phyloP scores from a whole-genome alignment of 2,329 filamentous ascomycete genomes.

The Monosporascus sp. region DNA sequence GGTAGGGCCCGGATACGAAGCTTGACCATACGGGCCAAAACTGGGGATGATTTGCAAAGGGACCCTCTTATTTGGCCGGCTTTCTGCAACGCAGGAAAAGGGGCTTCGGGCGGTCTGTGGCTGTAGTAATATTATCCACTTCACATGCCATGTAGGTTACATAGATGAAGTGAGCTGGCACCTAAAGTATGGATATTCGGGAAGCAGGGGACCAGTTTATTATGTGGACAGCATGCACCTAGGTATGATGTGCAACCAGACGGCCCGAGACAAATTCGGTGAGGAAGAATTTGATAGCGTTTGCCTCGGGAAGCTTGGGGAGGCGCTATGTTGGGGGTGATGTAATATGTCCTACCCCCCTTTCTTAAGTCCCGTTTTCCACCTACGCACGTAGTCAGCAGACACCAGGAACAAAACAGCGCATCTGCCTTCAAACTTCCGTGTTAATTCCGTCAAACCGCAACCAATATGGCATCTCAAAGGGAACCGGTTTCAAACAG shows the following conservation, averaged over 20 bases:
- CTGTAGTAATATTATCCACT: conserved; percentile 12
- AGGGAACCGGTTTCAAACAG: conserved; percentile 9
- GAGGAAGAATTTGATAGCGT: not conserved
- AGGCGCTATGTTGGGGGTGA: not conserved
- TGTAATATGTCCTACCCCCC: not conserved
- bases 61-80: no score
- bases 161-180: conserved; percentile 5
- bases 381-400: not conserved
- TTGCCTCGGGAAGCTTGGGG: not conserved
- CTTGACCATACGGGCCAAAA: no score
- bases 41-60: no score
- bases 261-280: not conserved
- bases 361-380: not conserved
- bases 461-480: conserved; percentile 1
- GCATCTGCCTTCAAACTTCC: not conserved
- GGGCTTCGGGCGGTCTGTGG: not conserved
- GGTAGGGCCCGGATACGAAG: no score
- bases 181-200: not conserved
- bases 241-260: not conserved
- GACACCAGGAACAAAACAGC: not conserved
- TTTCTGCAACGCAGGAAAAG: no score
- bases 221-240: not conserved
- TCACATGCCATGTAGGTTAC: conserved; percentile 13
- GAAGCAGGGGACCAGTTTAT: not conserved
- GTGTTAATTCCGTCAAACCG: not conserved